phyloP scores from a whole-genome alignment of 352 stramenopile genomes.

The Globisporangium abappressorium region DNA sequence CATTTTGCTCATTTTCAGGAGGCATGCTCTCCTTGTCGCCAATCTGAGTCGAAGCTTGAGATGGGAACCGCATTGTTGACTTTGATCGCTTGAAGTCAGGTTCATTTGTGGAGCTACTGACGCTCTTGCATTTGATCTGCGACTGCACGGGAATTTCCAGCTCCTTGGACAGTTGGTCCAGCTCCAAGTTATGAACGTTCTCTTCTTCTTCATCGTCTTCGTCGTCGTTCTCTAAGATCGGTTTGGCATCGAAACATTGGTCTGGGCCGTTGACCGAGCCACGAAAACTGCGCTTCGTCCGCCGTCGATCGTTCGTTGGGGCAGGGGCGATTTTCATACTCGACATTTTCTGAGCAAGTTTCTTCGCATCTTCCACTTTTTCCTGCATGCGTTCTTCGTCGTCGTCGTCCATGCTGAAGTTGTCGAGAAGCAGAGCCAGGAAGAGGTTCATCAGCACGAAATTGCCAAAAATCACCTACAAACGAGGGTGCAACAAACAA shows the following conservation, averaged over 20 bases:
- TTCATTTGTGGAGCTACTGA: neutral
- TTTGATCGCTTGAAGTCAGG: neutral
- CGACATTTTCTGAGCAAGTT: slow-evolving; percentile 54
- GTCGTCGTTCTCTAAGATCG: slow-evolving; percentile 18
- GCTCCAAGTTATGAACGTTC: slow-evolving; percentile 24
- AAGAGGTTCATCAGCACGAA: slow-evolving; percentile 96
- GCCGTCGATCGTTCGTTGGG: slow-evolving; percentile 18
- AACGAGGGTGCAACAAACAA: neutral
- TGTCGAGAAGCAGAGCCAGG: slow-evolving; percentile 89
- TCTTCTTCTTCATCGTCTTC: slow-evolving; percentile 43
- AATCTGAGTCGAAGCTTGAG: neutral
- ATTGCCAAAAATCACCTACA: slow-evolving; percentile 81
- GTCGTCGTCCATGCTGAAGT: slow-evolving; percentile 81
- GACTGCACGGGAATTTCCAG: slow-evolving; percentile 1
- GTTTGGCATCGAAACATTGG: slow-evolving; percentile 4
- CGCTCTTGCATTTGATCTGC: neutral
- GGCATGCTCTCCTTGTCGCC: neutral
- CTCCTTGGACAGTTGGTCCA: slow-evolving; percentile 21
- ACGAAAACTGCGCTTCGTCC: slow-evolving; percentile 19
- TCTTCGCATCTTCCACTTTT: slow-evolving; percentile 49
- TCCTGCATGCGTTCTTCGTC: slow-evolving; percentile 36
- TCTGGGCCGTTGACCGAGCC: slow-evolving; percentile 8
- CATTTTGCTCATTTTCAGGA: neutral
- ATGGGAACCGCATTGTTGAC: neutral
- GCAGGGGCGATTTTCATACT: slow-evolving; percentile 47